Evolutionary conservation across 805 yeast genomes (phyloP).

Genomic region (Suhomyces canberraensis): DNA sequence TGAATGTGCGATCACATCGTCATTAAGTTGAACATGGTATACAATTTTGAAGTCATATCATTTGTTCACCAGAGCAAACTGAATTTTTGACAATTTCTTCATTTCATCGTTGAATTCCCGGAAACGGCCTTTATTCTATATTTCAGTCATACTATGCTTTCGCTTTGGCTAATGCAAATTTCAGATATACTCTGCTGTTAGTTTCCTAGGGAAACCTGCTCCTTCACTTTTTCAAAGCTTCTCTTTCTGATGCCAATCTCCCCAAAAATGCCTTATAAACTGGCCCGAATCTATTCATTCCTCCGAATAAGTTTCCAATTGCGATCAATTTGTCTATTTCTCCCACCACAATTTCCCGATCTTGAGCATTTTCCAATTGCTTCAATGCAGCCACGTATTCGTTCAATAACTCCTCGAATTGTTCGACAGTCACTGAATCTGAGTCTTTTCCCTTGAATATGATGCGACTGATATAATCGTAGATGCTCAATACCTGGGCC

Average conservation of each 20-base stretch:
- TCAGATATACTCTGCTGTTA: too few species aligned
- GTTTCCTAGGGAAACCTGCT: too few species aligned
- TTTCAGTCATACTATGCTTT: too few species aligned
- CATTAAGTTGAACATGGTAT: too few species aligned
- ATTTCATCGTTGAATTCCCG: too few species aligned
- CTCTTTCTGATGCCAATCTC: constrained; percentile 37
- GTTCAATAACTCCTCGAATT: constrained; percentile 15
- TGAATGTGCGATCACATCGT: too few species aligned
- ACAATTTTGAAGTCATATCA: too few species aligned
- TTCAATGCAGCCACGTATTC: constrained; percentile 45
- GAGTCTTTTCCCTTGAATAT: neutral
- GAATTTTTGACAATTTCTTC: too few species aligned
- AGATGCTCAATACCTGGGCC: constrained; percentile 41
- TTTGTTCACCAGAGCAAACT: too few species aligned
- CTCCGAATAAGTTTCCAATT: constrained; percentile 52
- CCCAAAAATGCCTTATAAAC: constrained; percentile 51
- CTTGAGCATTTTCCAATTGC: constrained; percentile 32
- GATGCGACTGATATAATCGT: constrained; percentile 27
- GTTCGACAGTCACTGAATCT: constrained; percentile 11
- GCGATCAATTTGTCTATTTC: constrained; percentile 48
- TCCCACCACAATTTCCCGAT: too few species aligned
- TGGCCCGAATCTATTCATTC: constrained; percentile 48
- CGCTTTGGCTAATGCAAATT: too few species aligned
- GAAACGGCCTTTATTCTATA: too few species aligned
- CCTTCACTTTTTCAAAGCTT: neutral